Evolutionary conservation across 2,329 filamentous ascomycete genomes (phyloP), one percentile per base, ranked within the genome.

Genomic region (Cladosporium velox): DNA sequence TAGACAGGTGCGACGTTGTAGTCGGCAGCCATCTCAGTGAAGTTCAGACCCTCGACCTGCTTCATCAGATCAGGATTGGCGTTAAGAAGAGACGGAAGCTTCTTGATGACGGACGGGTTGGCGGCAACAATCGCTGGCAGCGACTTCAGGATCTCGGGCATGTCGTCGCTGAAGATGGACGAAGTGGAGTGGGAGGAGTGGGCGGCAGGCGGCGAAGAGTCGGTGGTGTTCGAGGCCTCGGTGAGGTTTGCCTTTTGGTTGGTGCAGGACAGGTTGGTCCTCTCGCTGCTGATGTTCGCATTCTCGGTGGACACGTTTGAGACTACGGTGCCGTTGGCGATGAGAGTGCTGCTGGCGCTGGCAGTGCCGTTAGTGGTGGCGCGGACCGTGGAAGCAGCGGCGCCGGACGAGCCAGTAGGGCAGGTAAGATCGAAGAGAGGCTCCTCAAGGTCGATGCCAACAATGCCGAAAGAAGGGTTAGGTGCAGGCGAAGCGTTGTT

Each of bases 391-490:
- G 49, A 41, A 10, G 34, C 61, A 18, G 68, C 60, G 11, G 67
- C 65, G 35, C 65, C 62, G 21, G 49, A 61, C n/a, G 65, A 65
- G 51, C 61, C 67, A 41, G 66, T 74, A 65, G 77, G 76, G 81
- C 88, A 91, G 54, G 84, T 85, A 64, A 91, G 84, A 65, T 90
- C 86, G 75, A 84, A 90, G 38, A 89, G 79, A 28, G 88, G 87
- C 57, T 79, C 85, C 72, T 71, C 80, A 69, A 88, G 76, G 55
- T 80, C 76, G 64, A 80, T 80, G 68, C 87, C 86, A 65, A 91
- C 81, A 70, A 94, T 80, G 65, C 91, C 90, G 72, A 93, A 94
- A 75, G 85, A 88, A 51, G 90, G 89, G 79, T 81, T 86, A 38
- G 89, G 87, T 3, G 84, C 84, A 59, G 79, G 81, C 21, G 75